These are phyloP conservation scores for Euphorbia lathyris DNA, from an alignment of 345 rosid species.

Conservation along the genomic window DNA sequence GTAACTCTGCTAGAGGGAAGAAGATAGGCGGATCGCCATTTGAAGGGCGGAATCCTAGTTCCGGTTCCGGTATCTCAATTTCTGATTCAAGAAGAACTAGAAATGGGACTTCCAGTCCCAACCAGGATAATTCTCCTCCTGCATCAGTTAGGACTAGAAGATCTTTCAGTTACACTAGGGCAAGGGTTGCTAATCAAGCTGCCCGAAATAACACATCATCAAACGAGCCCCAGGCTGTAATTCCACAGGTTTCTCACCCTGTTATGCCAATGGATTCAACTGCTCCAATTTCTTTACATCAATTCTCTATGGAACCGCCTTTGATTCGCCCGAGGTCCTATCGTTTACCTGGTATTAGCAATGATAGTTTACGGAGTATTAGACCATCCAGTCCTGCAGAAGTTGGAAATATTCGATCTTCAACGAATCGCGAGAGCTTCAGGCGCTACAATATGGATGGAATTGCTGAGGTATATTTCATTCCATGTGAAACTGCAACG, in stretches of 20 bases:
- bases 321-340: slow-evolving; percentile 24
- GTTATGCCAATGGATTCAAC: slow-evolving; percentile 38
- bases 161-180: slow-evolving; percentile 31
- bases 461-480: slow-evolving; percentile 73
- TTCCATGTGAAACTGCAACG: background rate
- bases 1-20: slow-evolving; percentile 59
- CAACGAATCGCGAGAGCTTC: slow-evolving; percentile 49
- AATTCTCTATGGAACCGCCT: slow-evolving; percentile 34
- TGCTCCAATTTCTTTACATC: slow-evolving; percentile 36
- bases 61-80: slow-evolving; percentile 44
- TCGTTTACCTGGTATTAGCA: slow-evolving; percentile 33
- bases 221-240: slow-evolving; percentile 30
- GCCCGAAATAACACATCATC: slow-evolving; percentile 36
- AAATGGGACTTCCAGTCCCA: slow-evolving; percentile 30
- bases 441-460: slow-evolving; percentile 66
- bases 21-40: slow-evolving; percentile 43
- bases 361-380: slow-evolving; percentile 37
- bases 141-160: slow-evolving; percentile 55
- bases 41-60: slow-evolving; percentile 39
- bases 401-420: slow-evolving; percentile 38
- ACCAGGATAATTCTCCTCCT: slow-evolving; percentile 37
- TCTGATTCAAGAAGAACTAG: slow-evolving; percentile 58
- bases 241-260: slow-evolving; percentile 41
- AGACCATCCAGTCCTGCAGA: slow-evolving; percentile 59
- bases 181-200: slow-evolving; percentile 46